These are phyloP conservation scores for Penicillium cosmopolitanum DNA, from an alignment of 495 filamentous ascomycete species.

Conservation along the genomic window DNA sequence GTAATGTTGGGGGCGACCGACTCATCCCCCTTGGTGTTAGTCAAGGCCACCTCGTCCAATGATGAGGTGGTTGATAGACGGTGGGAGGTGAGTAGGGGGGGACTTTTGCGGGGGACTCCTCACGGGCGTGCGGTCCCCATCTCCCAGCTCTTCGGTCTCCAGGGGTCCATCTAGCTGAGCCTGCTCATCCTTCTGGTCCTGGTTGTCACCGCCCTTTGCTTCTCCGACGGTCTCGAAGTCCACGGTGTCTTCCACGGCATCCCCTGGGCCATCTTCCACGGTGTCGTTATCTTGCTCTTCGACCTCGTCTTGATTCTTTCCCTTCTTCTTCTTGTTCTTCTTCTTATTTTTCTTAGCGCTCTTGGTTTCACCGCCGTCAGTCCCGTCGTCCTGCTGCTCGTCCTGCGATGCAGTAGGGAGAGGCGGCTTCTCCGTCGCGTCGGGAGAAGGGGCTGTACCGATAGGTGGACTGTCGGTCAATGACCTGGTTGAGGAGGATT, in stretches of 20 bases:
- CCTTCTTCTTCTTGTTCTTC: constrained; percentile 34
- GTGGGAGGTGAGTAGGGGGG: constrained; percentile 61
- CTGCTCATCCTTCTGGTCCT: constrained; percentile 20
- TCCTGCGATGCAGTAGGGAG: constrained; percentile 37
- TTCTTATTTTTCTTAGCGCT: constrained; percentile 18
- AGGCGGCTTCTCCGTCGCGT: constrained; percentile 40
- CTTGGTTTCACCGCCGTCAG: constrained; percentile 10
- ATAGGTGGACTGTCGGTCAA: constrained; percentile 53
- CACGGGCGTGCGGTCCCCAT: constrained; percentile 39
- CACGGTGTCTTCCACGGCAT: constrained; percentile 12
- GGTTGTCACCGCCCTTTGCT: constrained; percentile 11
- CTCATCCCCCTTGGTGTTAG: constrained; percentile 54
- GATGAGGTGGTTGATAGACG: constrained; percentile 63
- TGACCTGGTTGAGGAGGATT: constrained; percentile 46
- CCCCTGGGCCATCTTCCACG: constrained; percentile 12
- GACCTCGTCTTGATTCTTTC: constrained; percentile 8
- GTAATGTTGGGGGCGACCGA: constrained; percentile 27
- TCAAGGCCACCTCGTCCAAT: constrained; percentile 72
- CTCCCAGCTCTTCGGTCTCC: constrained; percentile 16
- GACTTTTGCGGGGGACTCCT: constrained; percentile 49
- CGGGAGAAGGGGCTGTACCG: constrained; percentile 40
- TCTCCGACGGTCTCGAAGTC: constrained; percentile 13
- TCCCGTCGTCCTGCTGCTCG: constrained; percentile 28
- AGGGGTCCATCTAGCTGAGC: constrained; percentile 16
- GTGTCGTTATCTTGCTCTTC: constrained; percentile 2